phyloP scores from a whole-genome alignment of 495 filamentous ascomycete species.

The Hapsidospora chrysogenum region DNA sequence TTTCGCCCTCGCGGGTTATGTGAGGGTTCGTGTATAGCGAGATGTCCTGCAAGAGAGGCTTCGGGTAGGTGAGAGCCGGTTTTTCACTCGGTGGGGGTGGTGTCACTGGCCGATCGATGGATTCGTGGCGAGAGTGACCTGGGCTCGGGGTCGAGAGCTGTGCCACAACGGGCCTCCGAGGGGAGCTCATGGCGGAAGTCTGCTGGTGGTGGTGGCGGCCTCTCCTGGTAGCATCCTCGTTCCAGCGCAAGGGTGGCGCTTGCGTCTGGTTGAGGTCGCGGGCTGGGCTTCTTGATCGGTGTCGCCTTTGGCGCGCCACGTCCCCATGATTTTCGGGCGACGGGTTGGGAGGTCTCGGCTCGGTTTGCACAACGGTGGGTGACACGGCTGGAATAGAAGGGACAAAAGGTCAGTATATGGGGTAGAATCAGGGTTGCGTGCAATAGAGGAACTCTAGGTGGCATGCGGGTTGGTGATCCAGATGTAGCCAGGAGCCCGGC shows the following conservation, averaged over 20 bases:
- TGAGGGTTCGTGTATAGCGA: slow-evolving; percentile 33
- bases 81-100: slow-evolving; percentile 4
- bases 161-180: slow-evolving; percentile 28
- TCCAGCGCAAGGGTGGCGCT: slow-evolving; percentile 13
- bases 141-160: slow-evolving; percentile 15
- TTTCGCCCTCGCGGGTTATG: slow-evolving; percentile 26
- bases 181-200: slow-evolving; percentile 16
- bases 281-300: slow-evolving; percentile 24
- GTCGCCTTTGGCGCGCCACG: slow-evolving; percentile 18
- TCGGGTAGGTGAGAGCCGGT: slow-evolving; percentile 14
- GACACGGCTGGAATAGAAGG: slow-evolving; percentile 12
- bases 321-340: slow-evolving; percentile 27
- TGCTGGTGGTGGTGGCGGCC: slow-evolving; percentile 18
- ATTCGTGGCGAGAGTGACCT: slow-evolving; percentile 1
- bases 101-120: slow-evolving; percentile 5
- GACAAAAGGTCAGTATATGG: slow-evolving; percentile 1
- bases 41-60: slow-evolving; percentile 28
- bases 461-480: too few relatives aligned
- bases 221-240: slow-evolving; percentile 17
- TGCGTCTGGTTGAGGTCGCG: slow-evolving; percentile 15
- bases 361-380: slow-evolving; percentile 16
- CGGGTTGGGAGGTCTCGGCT: slow-evolving; percentile 24
- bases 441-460: background rate
- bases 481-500: slow-evolving; percentile 2
- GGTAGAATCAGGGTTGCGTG: too few relatives aligned